Base-by-base conservation (phyloP, 331 rosid species). In the Quercus phellos region DNA sequence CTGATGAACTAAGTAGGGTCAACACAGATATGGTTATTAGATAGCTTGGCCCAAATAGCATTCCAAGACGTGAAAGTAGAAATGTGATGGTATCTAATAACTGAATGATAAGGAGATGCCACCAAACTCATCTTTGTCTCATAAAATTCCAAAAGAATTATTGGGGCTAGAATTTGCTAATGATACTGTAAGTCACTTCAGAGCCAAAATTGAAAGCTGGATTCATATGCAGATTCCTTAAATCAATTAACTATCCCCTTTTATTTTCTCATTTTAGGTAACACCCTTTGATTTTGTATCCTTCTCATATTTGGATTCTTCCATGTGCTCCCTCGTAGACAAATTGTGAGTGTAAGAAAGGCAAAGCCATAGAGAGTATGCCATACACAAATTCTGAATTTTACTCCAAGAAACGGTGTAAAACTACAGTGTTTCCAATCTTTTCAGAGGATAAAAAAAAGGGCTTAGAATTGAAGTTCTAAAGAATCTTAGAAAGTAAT, bases 31-130 rank as follows among this genome's bases (percentile, higher is more conserved):
- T 50, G 61, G 46, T 38, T 38, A 38, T 8, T 73, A 0, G 68
- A 51, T 77, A 58, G 83, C 78, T 72, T 82, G 73, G 74, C 60
- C 83, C 85, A 75, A 9, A 58, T 58, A 58, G 63, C n/a, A 46
- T 46, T 46, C 53, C 55, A 17, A 50, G 32, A 75, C 42, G 74
- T 22, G 1, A 78, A 27, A 51, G 60, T 29, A 46, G 74, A 71
- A 79, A 6, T 72, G 77, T 73, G 85, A 83, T 54, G 74, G 73
- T 72, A 29, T 74, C 84, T 79, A 67, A 63, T 68, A 85, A 79
- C 85, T 80, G 75, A 84, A 84, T 84, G 93, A 90, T 43, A 84
- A 81, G 79, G 88, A 90, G 74, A 80, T 81, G 75, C 68, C 86
- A 87, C 88, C 96, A 78, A 89, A 79, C 73, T 77, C 85, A 80